Conservation (phyloP, 1,284 basidiomycete species). For the Flammula alnicola region DNA sequence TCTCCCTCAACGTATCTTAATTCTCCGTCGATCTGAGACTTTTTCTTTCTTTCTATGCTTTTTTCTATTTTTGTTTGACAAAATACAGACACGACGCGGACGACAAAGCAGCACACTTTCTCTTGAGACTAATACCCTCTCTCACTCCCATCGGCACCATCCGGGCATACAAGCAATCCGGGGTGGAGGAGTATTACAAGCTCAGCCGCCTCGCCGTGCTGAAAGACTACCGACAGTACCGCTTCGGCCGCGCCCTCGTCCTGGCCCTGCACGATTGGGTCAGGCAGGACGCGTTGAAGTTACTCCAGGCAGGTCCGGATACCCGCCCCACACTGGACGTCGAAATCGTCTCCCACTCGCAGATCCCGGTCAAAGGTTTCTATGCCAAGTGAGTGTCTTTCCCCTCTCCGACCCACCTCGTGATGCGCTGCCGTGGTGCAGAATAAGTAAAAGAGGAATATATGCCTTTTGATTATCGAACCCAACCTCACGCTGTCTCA, state of each 20-base stretch:
- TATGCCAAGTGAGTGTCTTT: conserved; percentile 67
- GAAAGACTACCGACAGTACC: conserved; percentile 63
- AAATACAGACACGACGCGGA: conserved; percentile 51
- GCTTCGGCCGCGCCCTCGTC: conserved; percentile 69
- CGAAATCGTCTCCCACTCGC: conserved; percentile 65
- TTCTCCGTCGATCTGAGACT: conserved; percentile 11
- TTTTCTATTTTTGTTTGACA: too few species aligned
- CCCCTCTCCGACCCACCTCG: not conserved
- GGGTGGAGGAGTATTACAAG: conserved; percentile 56
- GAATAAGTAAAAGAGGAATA: too few species aligned
- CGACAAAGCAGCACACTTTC: conserved; percentile 65
- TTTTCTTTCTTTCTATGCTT: conserved; percentile 12
- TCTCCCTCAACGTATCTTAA: conserved; percentile 3
- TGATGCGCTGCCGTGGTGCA: conserved; percentile 2
- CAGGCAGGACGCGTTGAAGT: conserved; percentile 39
- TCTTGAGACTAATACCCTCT: conserved; percentile 67
- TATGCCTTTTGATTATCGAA: too few species aligned
- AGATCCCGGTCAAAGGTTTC: conserved; percentile 70
- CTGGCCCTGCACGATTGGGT: conserved; percentile 63
- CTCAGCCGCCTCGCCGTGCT: conserved; percentile 71
- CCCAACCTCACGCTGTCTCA: too few species aligned
- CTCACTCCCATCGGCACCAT: conserved; percentile 71
- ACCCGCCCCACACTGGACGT: conserved; percentile 27
- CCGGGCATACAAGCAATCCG: conserved; percentile 41
- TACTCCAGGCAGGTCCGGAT: not conserved